Base-by-base conservation (phyloP, 768 basidiomycete genomes). In the Megacollybia marginata region DNA sequence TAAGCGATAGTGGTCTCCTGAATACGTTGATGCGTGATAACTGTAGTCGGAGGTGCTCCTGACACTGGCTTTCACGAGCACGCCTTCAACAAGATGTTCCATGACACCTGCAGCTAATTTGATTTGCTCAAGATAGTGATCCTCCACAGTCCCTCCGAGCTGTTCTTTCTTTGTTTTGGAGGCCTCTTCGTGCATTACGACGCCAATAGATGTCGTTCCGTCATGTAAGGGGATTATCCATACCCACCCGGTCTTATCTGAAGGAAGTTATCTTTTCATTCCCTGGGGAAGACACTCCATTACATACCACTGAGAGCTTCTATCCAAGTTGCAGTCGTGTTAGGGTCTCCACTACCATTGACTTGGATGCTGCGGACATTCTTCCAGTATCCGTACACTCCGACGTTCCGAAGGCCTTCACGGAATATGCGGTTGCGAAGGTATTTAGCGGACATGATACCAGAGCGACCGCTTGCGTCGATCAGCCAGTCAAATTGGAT, bases 341-440 rank as follows among this genome's bases (percentile, higher is more conserved):
- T n/a, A n/a, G n/a, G n/a, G n/a, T n/a, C n/a, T n/a, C n/a, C n/a
- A n/a, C n/a, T n/a, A n/a, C n/a, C n/a, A n/a, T n/a, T n/a, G n/a
- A n/a, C n/a, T n/a, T n/a, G n/a, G n/a, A n/a, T n/a, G n/a, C n/a
- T n/a, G n/a, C n/a, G n/a, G 4, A 66, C 64, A 4, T 70, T 71
- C 20, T 57, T 63, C 80, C 79, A 83, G 55, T 83, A 83, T 9
- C 76, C 78, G 78, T 79, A 83, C n/a, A 69, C 63, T 2, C 80
- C 80, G 11, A 82, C 66, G 51, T 83, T 83, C 54, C 70, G 72
- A 49, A 83, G 56, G 10, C 67, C 68, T 49, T 70, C 62, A 42
- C 77, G 80, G 56, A 69, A 73, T 43, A 62, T 67, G 28, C 80
- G 69, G 53, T 76, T 80, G 52, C 74, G 72, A 18, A 80, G 59